Conservation (phyloP, 371 early-diverging fungal species). For the Blakeslea trispora region DNA sequence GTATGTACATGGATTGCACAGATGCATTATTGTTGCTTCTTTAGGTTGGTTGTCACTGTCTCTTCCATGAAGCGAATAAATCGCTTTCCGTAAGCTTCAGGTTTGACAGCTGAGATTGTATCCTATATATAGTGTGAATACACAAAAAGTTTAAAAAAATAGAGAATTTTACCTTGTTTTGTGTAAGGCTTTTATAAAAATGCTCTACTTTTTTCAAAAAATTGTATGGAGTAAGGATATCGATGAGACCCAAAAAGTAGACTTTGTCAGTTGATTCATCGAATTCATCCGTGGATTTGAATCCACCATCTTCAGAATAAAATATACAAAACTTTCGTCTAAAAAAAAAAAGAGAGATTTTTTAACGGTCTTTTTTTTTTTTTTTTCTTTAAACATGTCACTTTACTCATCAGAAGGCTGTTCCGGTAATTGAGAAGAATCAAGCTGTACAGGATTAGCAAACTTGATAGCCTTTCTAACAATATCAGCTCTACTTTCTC, state of each 20-base stretch:
- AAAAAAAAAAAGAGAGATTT: not conserved
- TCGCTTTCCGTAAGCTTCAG: constrained; percentile 78
- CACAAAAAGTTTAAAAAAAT: not conserved
- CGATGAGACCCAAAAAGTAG: constrained; percentile 94
- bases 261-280: constrained; percentile 68
- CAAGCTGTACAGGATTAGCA: constrained; percentile 72
- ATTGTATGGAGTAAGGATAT: constrained; percentile 94
- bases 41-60: constrained; percentile 7
- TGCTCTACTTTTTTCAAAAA: constrained; percentile 84
- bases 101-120: constrained; percentile 87
- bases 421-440: constrained; percentile 56
- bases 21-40: constrained; percentile 3
- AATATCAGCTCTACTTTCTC: constrained; percentile 68
- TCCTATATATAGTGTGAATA: no score
- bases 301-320: constrained; percentile 91
- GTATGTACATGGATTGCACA: constrained; percentile 2
- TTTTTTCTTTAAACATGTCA: not conserved
- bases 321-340: constrained; percentile 76
- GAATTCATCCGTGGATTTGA: constrained; percentile 71
- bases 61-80: constrained; percentile 82
- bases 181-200: constrained; percentile 77
- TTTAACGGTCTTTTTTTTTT: no score
- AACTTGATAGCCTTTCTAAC: constrained; percentile 72
- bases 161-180: constrained; percentile 60
- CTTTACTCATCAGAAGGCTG: constrained; percentile 25